Base-by-base conservation (phyloP, 2,329 filamentous ascomycete genomes). In the Ophiostoma sp. region DNA sequence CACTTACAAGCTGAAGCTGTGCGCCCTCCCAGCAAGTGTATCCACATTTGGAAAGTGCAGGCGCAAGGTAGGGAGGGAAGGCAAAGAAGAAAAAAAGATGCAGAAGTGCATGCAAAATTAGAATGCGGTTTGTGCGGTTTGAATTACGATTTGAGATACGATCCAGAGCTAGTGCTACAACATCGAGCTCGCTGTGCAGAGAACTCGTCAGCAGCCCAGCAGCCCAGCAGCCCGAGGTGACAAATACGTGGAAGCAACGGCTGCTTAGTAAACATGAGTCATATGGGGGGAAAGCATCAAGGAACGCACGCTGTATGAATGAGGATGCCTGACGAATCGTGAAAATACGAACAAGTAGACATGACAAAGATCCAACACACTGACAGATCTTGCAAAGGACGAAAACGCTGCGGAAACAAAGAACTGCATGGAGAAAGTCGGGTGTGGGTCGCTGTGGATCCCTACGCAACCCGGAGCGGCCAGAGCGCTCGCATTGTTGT, bases 1-100 rank as follows among this genome's bases (percentile, higher is more conserved):
- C 47, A 60, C 52, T 42, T 66, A 41, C 47, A 16, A 68, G 67
- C 67, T 47, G 63, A 16, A 68, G 67, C 62, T 45, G 63, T 41
- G 36, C 14, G 16, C 58, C 42, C 3, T 36, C 36, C 47, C 44
- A n/a, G 58, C n/a, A 27, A 3, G 38, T 62, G 40, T 64, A 16
- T 8, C 66, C 63, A 38, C 11, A 41, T 65, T 65, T 5, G 44
- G 67, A 27, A 65, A n/a, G 62, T 68, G 40, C 63, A 68, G 42
- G 63, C 67, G 67, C 18, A 12, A 9, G 49, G 27, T 18, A 55
- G 7, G 49, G 49, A 55, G 12, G 11, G 36, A 27, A 60, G 55
- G 11, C 27, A 40, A 36, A 16, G 27, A 16, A 12, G n/a, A n/a
- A 16, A 14, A 60, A 12, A 5, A 18, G 11, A 55, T 8, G 49